Conservation (phyloP, 2,329 filamentous ascomycete species). For the Aspergillus oerlinghausenensis region DNA sequence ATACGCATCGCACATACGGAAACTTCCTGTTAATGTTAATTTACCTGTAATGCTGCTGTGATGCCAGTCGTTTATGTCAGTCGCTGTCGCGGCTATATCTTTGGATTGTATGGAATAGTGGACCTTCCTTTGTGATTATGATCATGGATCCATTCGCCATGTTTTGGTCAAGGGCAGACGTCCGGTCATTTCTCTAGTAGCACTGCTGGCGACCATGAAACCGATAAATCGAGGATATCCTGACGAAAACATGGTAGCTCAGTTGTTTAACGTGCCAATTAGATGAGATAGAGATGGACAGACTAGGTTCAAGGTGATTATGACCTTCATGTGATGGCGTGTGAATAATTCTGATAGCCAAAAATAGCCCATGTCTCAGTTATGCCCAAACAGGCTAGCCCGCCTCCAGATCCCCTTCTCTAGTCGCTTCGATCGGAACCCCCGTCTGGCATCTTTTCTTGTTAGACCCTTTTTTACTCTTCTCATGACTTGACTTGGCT, state of each 20-base stretch:
- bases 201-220: background rate
- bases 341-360: constrained; percentile 7
- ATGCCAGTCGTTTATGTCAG: background rate
- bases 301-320: background rate
- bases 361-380: constrained; percentile 24
- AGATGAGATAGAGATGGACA: background rate
- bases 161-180: background rate
- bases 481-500: constrained; percentile 3
- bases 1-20: background rate
- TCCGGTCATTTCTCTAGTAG: background rate
- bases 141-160: background rate
- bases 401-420: constrained; percentile 1
- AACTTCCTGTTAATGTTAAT: background rate
- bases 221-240: background rate
- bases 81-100: too few relatives aligned
- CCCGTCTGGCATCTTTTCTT: constrained; percentile 6
- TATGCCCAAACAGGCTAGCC: constrained; percentile 2
- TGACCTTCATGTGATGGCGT: background rate
- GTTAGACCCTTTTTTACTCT: constrained; percentile 3
- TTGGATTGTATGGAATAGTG: background rate
- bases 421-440: constrained; percentile 5
- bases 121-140: background rate
- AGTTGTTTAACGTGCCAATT: background rate
- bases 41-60: background rate
- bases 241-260: background rate